Evolutionary conservation across 2,329 filamentous ascomycete genomes (phyloP).

Genomic region (Tolypocladium ovalisporum): DNA sequence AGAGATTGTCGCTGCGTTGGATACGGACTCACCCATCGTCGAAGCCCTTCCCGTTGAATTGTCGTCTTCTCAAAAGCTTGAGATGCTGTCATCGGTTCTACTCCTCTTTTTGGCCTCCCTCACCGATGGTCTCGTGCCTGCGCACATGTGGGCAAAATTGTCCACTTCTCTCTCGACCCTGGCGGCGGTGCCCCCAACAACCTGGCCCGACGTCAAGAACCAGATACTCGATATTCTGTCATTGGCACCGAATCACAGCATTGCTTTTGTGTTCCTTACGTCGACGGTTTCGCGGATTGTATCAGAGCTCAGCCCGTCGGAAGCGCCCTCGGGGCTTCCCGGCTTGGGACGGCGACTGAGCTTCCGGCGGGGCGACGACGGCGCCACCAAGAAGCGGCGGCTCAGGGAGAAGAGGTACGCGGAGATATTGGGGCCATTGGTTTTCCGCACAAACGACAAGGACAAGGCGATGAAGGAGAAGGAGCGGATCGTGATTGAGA

Average conservation of each 20-base stretch:
- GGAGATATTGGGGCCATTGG: conserved; percentile 50
- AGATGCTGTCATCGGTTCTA: conserved; percentile 61
- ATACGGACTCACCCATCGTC: conserved; percentile 53
- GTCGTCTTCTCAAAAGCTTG: conserved; percentile 56
- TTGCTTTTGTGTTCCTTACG: conserved; percentile 79
- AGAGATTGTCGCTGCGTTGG: conserved; percentile 54
- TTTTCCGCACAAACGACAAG: conserved; percentile 46
- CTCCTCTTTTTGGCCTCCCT: conserved; percentile 65
- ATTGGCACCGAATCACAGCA: conserved; percentile 65
- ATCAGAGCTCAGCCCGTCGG: conserved; percentile 33
- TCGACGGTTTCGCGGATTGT: conserved; percentile 55
- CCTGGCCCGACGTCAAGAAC: conserved; percentile 32
- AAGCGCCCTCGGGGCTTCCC: conserved; percentile 7
- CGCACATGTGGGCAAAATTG: conserved; percentile 58
- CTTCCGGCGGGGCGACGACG: conserved; percentile 26
- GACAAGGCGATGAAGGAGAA: conserved; percentile 53
- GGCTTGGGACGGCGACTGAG: conserved; percentile 34
- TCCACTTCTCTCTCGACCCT: conserved; percentile 43
- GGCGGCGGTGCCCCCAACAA: conserved; percentile 11
- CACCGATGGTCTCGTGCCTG: conserved; percentile 67
- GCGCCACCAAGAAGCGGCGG: conserved; percentile 33
- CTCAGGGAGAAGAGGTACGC: conserved; percentile 52
- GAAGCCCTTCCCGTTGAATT: conserved; percentile 52
- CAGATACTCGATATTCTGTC: conserved; percentile 63
- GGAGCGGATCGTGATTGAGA: conserved; percentile 55